Conservation (phyloP, 73 alveolate species). For the Uronychia setigera region DNA sequence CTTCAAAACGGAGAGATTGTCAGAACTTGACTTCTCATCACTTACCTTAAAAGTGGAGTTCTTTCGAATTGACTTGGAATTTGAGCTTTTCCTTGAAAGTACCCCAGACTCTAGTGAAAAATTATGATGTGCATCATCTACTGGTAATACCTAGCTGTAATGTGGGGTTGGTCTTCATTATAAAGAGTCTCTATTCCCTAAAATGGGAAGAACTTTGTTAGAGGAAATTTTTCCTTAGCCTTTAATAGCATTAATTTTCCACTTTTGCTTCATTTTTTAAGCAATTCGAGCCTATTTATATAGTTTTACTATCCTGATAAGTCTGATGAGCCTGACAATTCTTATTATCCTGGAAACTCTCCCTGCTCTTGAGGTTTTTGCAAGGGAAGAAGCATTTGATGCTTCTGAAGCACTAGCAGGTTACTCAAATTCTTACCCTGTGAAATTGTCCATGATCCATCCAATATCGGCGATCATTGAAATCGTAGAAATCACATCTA, state of each 20-base stretch:
- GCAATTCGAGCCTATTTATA: constrained; percentile 62
- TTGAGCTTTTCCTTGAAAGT: not conserved
- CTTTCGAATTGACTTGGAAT: not conserved
- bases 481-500: constrained; percentile 88
- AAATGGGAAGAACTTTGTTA: not conserved
- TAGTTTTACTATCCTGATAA: constrained; percentile 70
- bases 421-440: constrained; percentile 33
- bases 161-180: not conserved
- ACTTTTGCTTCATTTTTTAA: constrained; percentile 1
- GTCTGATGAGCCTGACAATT: constrained; percentile 71
- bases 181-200: not conserved
- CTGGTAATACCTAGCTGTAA: not conserved
- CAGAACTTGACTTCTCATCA: not conserved
- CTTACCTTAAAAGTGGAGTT: not conserved
- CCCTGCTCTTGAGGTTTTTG: constrained; percentile 81
- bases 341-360: constrained; percentile 78
- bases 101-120: not conserved
- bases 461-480: constrained; percentile 90
- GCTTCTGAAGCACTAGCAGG: constrained; percentile 62
- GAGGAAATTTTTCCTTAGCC: not conserved
- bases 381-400: constrained; percentile 71
- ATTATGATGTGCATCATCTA: not conserved
- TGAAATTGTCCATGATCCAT: constrained; percentile 75
- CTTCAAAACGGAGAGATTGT: not conserved
- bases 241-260: not conserved